phyloP scores from a whole-genome alignment of 148 eudicot genomes.

The Limonium bicolor region DNA sequence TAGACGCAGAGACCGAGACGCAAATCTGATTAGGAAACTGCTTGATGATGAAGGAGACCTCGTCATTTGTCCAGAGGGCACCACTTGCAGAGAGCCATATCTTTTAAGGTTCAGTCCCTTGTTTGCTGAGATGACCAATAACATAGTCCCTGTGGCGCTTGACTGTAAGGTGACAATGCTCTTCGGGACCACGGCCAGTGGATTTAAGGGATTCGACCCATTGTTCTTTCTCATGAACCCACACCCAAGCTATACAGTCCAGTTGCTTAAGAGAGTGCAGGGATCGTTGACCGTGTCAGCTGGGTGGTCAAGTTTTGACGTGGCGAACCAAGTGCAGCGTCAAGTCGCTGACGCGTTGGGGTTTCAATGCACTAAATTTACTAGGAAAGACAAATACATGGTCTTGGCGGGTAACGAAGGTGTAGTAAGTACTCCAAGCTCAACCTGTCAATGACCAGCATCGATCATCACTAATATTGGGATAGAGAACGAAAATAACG shows the following conservation, averaged over 20 bases:
- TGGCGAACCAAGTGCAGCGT: constrained; percentile 64
- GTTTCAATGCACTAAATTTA: constrained; percentile 54
- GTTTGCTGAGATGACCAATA: constrained; percentile 46
- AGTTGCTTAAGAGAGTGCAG: constrained; percentile 21
- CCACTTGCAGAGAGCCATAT: constrained; percentile 84
- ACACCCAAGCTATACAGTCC: constrained; percentile 33
- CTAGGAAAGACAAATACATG: constrained; percentile 81
- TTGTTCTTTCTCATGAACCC: constrained; percentile 70
- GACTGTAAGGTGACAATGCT: constrained; percentile 53
- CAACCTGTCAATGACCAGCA: too few relatives aligned
- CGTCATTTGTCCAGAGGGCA: constrained; percentile 74
- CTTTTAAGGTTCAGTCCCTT: constrained; percentile 64
- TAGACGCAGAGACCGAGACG: constrained; percentile 38
- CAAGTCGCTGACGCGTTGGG: constrained; percentile 44
- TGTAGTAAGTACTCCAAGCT: too few relatives aligned
- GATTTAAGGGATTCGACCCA: constrained; percentile 59
- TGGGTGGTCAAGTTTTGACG: constrained; percentile 21
- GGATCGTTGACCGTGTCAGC: constrained; percentile 19
- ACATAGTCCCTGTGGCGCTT: constrained; percentile 60
- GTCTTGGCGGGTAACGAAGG: constrained; percentile 81
- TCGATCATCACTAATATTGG: neutral
- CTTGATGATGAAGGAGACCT: constrained; percentile 36
- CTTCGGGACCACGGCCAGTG: constrained; percentile 71
- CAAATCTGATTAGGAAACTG: constrained; percentile 32
- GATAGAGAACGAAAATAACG: too few relatives aligned